Evolutionary conservation across 139 green algal species (phyloP), one percentile per base, ranked within the genome.

Genomic region (Picocystis salinarum): DNA sequence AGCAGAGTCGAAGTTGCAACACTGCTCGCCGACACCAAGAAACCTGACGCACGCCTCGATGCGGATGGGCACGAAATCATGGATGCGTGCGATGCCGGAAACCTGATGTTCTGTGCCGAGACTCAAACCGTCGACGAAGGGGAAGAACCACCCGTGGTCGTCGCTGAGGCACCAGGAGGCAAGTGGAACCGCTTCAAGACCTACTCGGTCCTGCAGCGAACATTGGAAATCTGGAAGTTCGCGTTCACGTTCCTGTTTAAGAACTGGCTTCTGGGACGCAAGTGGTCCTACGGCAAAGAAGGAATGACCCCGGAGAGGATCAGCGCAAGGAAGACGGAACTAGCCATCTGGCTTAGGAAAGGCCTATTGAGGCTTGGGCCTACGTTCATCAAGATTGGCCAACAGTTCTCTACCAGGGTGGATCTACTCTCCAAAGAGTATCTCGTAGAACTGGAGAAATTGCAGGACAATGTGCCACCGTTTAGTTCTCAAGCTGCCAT

Each of bases 381-480:
- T 5, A 94, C 83, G 1, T 91, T 92, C 68, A 92, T 91, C 60
- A 92, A 93, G 66, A 75, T 82, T 33, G 70, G 80, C 3, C 84
- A 95, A 67, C 83, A 95, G 58, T 98, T 98, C 71, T 79, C 55
- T 36, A 98, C 88, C 6, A 73, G 88, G 28, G 80, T 88, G 48
- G 88, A 98, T 40, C 70, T 98, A 27, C 73, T 98, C 29, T 62
- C 72, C 6, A 62, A 68, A 6, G 88, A 96, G 66, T 95, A 93
- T 62, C 74, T 94, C 31, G 70, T 84, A 45, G 82, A 98, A 72
- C 77, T 98, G 20, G 71, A 83, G 55, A 80, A 91, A 62, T 70
- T 98, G 50, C 73, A 95, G 76, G 88, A 98, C 63, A 82, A 90
- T 33, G 88, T 96, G 34, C 87, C 88, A 2, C 69, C 88, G 3